Conservation (phyloP, 2,329 filamentous ascomycete genomes). For the Cladophialophora yegresii region DNA sequence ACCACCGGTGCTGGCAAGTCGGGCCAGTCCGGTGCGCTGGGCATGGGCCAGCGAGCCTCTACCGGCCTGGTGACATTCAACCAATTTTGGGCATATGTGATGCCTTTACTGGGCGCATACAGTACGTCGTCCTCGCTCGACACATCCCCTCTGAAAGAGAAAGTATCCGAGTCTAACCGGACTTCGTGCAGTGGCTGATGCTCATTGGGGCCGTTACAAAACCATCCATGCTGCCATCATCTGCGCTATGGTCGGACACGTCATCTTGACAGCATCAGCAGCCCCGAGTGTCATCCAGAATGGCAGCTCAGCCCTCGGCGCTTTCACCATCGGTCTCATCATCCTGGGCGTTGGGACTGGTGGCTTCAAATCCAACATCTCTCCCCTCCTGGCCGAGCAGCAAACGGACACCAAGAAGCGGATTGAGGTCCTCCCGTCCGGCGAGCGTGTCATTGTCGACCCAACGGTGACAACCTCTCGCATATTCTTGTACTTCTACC, state of each 20-base stretch:
- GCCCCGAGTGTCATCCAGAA: constrained; percentile 64
- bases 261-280: constrained; percentile 66
- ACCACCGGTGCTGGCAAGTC: constrained; percentile 56
- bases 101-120: constrained; percentile 58
- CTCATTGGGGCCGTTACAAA: constrained; percentile 68
- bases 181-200: constrained; percentile 58
- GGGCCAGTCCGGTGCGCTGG: constrained; percentile 59
- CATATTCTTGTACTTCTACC: constrained; percentile 71
- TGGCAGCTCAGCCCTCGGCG: constrained; percentile 60
- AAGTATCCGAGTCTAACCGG: background rate
- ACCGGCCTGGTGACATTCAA: constrained; percentile 59
- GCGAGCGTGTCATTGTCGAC: constrained; percentile 70
- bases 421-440: constrained; percentile 58
- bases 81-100: constrained; percentile 63
- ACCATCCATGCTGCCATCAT: constrained; percentile 68
- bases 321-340: constrained; percentile 64
- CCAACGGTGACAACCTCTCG: constrained; percentile 68
- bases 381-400: constrained; percentile 70
- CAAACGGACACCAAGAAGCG: constrained; percentile 62
- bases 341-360: constrained; percentile 75
- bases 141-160: background rate
- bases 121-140: background rate
- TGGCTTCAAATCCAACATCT: constrained; percentile 80
- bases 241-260: constrained; percentile 66
- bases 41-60: constrained; percentile 60